phyloP scores from a whole-genome alignment of 129 eudicot genomes.

The Heracleum sosnowskyi region DNA sequence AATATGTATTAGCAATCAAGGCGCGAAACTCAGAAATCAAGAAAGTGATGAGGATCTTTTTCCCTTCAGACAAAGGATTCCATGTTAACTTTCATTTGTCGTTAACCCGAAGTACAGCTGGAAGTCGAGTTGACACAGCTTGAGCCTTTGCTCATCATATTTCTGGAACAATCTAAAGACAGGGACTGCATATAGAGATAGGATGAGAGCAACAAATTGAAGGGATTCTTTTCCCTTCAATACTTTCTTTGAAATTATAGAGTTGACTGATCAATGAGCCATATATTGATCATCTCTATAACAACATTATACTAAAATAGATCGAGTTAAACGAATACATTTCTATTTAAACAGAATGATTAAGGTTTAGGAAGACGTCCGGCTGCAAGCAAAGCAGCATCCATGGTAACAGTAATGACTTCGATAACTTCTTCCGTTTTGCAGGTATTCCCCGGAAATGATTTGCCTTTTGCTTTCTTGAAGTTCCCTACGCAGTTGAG shows the following conservation, averaged over 20 bases:
- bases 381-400: slow-evolving; percentile 76
- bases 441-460: slow-evolving; percentile 76
- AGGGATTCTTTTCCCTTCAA: background rate
- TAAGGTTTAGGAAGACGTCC: slow-evolving; percentile 53
- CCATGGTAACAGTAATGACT: slow-evolving; percentile 47
- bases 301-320: background rate
- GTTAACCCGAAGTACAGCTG: too few species aligned
- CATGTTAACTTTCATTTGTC: background rate
- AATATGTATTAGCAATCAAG: background rate
- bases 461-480: slow-evolving; percentile 38
- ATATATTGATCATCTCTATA: background rate
- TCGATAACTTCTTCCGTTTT: slow-evolving; percentile 48
- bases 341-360: background rate
- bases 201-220: background rate
- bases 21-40: too few species aligned
- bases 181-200: background rate
- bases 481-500: slow-evolving; percentile 45
- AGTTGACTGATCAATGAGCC: background rate
- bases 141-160: background rate
- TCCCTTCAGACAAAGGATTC: background rate
- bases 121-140: background rate
- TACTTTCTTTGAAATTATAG: background rate
- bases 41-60: background rate
- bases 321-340: background rate
- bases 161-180: background rate